Conservation (phyloP, 805 yeast genomes). For the Starmerella sp. region DNA sequence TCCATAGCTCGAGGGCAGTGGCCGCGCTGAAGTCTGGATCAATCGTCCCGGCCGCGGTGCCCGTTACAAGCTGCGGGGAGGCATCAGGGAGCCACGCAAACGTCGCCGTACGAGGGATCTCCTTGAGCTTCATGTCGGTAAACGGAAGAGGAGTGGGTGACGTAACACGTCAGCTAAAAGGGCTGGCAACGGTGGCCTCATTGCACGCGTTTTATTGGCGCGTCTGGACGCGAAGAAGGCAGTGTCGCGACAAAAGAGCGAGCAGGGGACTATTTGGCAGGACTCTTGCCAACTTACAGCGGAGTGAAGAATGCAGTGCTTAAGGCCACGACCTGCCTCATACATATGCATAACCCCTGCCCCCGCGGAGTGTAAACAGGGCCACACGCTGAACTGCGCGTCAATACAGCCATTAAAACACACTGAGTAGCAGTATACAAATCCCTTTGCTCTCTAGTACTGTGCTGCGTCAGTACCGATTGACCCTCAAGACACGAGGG, state of each 20-base stretch:
- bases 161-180: slow-evolving; percentile 4
- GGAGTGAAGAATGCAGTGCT: neutral
- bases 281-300: neutral
- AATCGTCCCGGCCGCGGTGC: slow-evolving; percentile 92
- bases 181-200: neutral
- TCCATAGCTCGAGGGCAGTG: slow-evolving; percentile 72
- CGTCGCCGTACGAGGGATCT: slow-evolving; percentile 77
- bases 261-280: too few species aligned
- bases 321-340: neutral
- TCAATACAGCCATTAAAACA: too few species aligned
- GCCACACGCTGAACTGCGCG: neutral
- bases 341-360: neutral
- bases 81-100: slow-evolving; percentile 86
- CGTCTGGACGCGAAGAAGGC: neutral
- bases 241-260: too few species aligned
- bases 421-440: too few species aligned
- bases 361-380: neutral
- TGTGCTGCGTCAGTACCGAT: too few species aligned
- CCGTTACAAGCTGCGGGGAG: slow-evolving; percentile 70
- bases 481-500: too few species aligned
- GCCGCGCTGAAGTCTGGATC: slow-evolving; percentile 75
- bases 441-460: too few species aligned
- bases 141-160: slow-evolving; percentile 2
- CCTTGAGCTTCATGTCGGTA: slow-evolving; percentile 56
- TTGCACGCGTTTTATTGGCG: neutral